A percentile compares a stretch with the other conserved stretches of the same genome.
Conservation (phyloP, 202 grass and related monocot species). For the Schoenoplectus triqueter region DNA sequence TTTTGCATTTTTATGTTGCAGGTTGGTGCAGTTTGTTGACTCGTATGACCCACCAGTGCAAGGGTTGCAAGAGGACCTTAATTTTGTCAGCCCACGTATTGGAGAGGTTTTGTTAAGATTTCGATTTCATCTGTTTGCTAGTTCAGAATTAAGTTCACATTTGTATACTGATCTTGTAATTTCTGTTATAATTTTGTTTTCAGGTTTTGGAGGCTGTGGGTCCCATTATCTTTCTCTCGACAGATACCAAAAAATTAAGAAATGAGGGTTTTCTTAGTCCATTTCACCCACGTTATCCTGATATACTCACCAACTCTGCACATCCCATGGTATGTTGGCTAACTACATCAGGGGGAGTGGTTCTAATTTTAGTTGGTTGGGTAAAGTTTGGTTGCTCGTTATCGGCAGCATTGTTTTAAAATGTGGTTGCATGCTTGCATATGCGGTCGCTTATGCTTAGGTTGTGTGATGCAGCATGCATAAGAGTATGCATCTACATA, state of each 20-base stretch:
- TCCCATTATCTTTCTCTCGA: constrained; percentile 97
- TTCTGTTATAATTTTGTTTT: constrained; percentile 45
- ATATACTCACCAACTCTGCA: constrained; percentile 97
- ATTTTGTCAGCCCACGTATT: constrained; percentile 98
- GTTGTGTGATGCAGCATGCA: no score
- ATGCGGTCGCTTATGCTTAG: no score
- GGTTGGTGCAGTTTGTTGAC: constrained; percentile 95
- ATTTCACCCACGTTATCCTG: constrained; percentile 97
- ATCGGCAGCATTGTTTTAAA: background rate
- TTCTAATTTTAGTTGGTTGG: background rate
- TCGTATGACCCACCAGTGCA: constrained; percentile 92
- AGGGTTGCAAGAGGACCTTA: constrained; percentile 96
- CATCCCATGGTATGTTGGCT: constrained; percentile 84
- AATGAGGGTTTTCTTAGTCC: constrained; percentile 99
- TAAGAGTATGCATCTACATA: no score
- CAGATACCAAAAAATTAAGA: constrained; percentile 95
- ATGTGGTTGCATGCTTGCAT: no score
- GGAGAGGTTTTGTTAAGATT: constrained; percentile 71
- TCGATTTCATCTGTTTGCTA: constrained; percentile 33
- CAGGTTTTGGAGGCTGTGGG: constrained; percentile 96
- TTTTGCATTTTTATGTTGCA: constrained; percentile 50
- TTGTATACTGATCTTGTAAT: constrained; percentile 33
- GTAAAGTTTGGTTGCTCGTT: constrained; percentile 11
- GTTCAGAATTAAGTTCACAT: constrained; percentile 16
- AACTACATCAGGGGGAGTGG: constrained; percentile 22